Base-by-base conservation (phyloP, 2,329 filamentous ascomycete species). In the Tolypocladium amazonense region DNA sequence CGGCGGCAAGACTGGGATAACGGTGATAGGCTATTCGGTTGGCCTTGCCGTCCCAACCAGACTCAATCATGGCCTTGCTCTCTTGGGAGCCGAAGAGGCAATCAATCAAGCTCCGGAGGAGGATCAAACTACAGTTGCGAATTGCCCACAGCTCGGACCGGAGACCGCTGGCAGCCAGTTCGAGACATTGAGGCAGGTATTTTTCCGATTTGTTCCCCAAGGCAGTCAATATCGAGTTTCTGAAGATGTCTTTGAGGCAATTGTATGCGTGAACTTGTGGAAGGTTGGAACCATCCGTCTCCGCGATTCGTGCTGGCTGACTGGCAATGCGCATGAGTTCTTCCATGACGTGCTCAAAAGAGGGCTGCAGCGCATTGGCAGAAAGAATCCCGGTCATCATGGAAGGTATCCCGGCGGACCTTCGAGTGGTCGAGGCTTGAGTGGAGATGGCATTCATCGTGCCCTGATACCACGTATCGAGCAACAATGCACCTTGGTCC, bases 251-350 rank as follows among this genome's bases (percentile, higher is more conserved):
- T 69, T 94, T 94, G 60, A 99, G 77, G 62, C 90, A 96, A 70
- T 99, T 99, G 69, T 96, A 82, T 0, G 94, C 92, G 72, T 99
- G 94, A 0, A 99, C 94, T 72, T 99, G 93, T 0, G 92, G 88
- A 5, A 97, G 76, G 47, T 88, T 87, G 2, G 81, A 82, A 37
- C 81, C 84, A 60, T 87, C 84, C 0, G 81, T 84, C 61, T 84
- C 79, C 0, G 80, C 77, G 50, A 81, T 77, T 12, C 71, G 74
- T 4, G 82, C 82, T 56, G 82, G 78, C 27, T 76, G 72, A 30
- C 77, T 73, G 7, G 86, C 84, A 58, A 90, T 85, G 4, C 73
- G 70, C 61, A 84, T 81, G 5, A 92, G 78, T 39, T 85, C 83
- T 7, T 71, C 69, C 69, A 95, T 86, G 1, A 88, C 84, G 43